phyloP scores from a whole-genome alignment of 2,329 filamentous ascomycete species.

The Helicocarpus griseus region DNA sequence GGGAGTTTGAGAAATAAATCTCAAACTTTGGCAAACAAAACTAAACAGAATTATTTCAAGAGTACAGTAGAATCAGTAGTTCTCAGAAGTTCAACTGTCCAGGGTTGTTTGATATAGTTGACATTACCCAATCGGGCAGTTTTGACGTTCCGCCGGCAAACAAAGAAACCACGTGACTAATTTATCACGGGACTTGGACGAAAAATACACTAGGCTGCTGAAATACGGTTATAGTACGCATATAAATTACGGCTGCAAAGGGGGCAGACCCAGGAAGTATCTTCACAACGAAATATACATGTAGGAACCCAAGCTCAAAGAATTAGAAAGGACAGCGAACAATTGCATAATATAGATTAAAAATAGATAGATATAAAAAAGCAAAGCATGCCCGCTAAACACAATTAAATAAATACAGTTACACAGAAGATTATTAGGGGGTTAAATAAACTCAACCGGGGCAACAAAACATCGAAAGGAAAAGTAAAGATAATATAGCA shows the following conservation, averaged over 20 bases:
- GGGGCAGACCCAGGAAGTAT: background rate
- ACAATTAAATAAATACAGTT: background rate
- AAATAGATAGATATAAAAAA: background rate
- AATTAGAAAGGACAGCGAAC: too few species aligned
- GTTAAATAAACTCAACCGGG: background rate
- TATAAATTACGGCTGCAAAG: too few species aligned
- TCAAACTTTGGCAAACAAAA: too few species aligned
- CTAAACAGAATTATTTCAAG: too few species aligned
- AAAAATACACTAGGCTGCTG: background rate
- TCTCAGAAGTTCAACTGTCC: too few species aligned
- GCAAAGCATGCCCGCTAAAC: background rate
- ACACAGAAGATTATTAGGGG: background rate
- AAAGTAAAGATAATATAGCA: background rate
- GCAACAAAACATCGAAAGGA: background rate
- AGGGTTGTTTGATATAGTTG: background rate
- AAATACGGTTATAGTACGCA: background rate
- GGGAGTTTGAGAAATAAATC: too few species aligned
- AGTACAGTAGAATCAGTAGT: too few species aligned
- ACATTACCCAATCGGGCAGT: background rate
- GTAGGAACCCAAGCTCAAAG: background rate
- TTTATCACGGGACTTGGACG: background rate
- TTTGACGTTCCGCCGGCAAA: background rate
- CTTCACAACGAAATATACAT: background rate
- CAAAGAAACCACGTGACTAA: background rate
- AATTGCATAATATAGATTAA: too few species aligned